These are phyloP conservation scores for Botrytis pseudocinerea DNA, from an alignment of 2,329 filamentous ascomycete genomes.

Conservation along the genomic window DNA sequence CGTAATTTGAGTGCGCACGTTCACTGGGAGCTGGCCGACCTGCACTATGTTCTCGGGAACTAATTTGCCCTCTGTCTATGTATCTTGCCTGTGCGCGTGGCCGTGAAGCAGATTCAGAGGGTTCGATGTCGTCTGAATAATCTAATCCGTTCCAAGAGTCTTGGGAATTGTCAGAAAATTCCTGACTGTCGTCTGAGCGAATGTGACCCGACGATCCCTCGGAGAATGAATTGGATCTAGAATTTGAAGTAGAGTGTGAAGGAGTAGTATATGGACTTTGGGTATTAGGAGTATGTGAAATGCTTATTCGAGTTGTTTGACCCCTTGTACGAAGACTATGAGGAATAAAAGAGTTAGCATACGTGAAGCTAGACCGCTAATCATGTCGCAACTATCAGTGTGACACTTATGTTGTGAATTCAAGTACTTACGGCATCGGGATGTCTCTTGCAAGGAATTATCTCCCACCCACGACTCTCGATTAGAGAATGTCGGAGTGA, in stretches of 20 bases:
- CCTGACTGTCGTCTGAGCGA: conserved; percentile 41
- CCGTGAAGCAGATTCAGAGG: conserved; percentile 59
- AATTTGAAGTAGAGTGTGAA: conserved; percentile 36
- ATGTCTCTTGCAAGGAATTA: conserved; percentile 35
- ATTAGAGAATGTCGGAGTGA: conserved; percentile 40
- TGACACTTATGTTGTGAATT: conserved; percentile 13
- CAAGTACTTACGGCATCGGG: conserved; percentile 32
- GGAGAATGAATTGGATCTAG: conserved; percentile 35
- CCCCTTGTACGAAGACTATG: conserved; percentile 9
- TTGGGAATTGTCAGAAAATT: conserved; percentile 44
- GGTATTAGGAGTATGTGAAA: conserved; percentile 28
- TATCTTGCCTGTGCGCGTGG: conserved; percentile 34
- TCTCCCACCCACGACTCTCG: conserved; percentile 40
- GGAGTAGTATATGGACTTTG: conserved; percentile 27
- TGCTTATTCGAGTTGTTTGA: conserved; percentile 30
- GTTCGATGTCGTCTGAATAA: conserved; percentile 53
- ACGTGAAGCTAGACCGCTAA: conserved; percentile 6
- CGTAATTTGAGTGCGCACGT: conserved; percentile 20
- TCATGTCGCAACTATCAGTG: conserved; percentile 2
- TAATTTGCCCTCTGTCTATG: conserved; percentile 30
- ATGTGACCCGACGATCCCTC: conserved; percentile 39
- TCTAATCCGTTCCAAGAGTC: conserved; percentile 40
- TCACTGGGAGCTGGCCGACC: conserved; percentile 44
- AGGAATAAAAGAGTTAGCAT: conserved; percentile 3
- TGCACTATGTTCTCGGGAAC: conserved; percentile 34